Evolutionary conservation across 2,329 filamentous ascomycete species (phyloP).

Genomic region (Ophioceras dolichostomum): DNA sequence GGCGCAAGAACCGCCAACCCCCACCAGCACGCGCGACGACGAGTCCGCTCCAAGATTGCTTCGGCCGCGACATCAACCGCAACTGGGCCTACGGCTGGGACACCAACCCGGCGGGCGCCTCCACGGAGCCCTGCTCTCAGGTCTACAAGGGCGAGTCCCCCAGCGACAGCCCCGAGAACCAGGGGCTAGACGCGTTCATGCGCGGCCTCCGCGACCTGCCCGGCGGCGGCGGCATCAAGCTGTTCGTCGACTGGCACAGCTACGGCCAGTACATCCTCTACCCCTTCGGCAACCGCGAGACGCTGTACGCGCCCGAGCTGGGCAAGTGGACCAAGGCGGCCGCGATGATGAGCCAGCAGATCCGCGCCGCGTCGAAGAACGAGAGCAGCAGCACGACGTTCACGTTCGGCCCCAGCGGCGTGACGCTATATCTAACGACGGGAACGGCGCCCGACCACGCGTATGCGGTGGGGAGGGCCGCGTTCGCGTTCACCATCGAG

Average conservation of each 20-base stretch:
- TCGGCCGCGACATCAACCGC: conserved; percentile 39
- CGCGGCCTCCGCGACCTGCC: conserved; percentile 24
- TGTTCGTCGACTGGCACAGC: conserved; percentile 49
- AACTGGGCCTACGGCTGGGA: conserved; percentile 42
- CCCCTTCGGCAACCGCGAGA: conserved; percentile 41
- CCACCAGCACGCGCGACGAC: conserved; percentile 21
- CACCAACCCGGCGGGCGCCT: conserved; percentile 21
- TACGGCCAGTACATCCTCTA: conserved; percentile 43
- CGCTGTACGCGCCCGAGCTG: conserved; percentile 27
- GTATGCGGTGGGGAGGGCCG: conserved; percentile 9
- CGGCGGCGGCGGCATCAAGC: conserved; percentile 31
- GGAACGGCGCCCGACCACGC: conserved; percentile 11
- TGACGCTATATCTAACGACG: conserved; percentile 11
- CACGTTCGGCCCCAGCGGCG: conserved; percentile 8
- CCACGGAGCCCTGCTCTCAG: conserved; percentile 36
- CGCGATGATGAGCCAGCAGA: too few relatives aligned
- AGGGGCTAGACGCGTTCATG: conserved; percentile 30
- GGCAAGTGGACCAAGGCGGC: too few relatives aligned
- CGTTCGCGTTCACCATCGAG: conserved; percentile 12
- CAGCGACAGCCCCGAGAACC: conserved; percentile 31
- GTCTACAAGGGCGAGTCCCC: conserved; percentile 30
- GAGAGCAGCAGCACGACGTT: conserved; percentile 9
- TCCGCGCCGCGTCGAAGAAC: conserved; percentile 10
- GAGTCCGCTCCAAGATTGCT: too few relatives aligned
- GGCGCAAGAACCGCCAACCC: conserved; percentile 39